These are phyloP conservation scores for Alternaria hordeiaustralica DNA, from an alignment of 2,329 filamentous ascomycete genomes.

Conservation along the genomic window DNA sequence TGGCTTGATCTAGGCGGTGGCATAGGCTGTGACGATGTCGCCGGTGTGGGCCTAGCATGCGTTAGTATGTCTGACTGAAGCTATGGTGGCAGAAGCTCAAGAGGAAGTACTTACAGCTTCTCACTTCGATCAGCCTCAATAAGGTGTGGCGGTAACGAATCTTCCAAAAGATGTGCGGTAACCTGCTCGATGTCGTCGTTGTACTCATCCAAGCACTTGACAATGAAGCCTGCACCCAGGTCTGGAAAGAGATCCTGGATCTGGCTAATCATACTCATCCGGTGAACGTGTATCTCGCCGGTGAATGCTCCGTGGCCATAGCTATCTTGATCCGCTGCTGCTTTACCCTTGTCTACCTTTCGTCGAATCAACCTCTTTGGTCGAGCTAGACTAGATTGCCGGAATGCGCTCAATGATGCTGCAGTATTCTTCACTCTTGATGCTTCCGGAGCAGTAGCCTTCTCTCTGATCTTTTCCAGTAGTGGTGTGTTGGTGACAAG, in stretches of 20 bases:
- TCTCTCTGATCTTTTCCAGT: slow-evolving; percentile 66
- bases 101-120: slow-evolving; percentile 56
- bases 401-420: slow-evolving; percentile 65
- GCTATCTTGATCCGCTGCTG: slow-evolving; percentile 45
- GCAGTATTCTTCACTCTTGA: slow-evolving; percentile 67
- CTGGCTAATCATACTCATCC: slow-evolving; percentile 82
- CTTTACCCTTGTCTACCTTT: slow-evolving; percentile 72
- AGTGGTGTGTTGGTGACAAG: slow-evolving; percentile 82
- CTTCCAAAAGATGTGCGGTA: slow-evolving; percentile 81
- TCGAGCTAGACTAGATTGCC: slow-evolving; percentile 59
- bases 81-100: not conserved
- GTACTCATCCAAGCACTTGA: slow-evolving; percentile 81
- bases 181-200: slow-evolving; percentile 77
- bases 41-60: slow-evolving; percentile 21
- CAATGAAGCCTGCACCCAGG: slow-evolving; percentile 81
- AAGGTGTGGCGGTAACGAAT: slow-evolving; percentile 74
- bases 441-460: slow-evolving; percentile 58
- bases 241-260: slow-evolving; percentile 95
- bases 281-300: slow-evolving; percentile 73
- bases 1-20: slow-evolving; percentile 67
- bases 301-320: slow-evolving; percentile 44
- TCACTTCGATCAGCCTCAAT: slow-evolving; percentile 68
- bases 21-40: slow-evolving; percentile 33
- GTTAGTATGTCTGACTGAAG: slow-evolving; percentile 15
- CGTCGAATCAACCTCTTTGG: slow-evolving; percentile 60